Percentiles rank a stretch among this genome's conserved stretches.
These are phyloP conservation scores for Xanthoconium purpureum DNA, from an alignment of 768 basidiomycete species.

Conservation along the genomic window DNA sequence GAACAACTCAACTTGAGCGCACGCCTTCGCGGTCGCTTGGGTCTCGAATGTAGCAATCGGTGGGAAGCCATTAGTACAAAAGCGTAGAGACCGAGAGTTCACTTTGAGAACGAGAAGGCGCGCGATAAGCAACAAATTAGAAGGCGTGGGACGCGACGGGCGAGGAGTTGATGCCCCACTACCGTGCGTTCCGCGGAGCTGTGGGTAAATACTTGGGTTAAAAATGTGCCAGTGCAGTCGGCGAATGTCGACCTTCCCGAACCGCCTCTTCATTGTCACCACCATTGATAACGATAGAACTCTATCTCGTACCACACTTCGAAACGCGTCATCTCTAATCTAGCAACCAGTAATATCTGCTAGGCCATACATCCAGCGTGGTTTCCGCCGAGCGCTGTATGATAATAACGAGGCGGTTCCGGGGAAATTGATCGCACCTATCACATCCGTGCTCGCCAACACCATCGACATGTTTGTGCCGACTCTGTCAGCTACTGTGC, in stretches of 20 bases:
- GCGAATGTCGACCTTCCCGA: not conserved
- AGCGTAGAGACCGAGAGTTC: not conserved
- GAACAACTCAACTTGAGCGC: not conserved
- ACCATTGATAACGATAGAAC: not conserved
- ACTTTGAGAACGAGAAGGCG: not conserved
- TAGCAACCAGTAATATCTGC: not conserved
- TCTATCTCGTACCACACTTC: not conserved
- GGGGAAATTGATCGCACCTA: not conserved
- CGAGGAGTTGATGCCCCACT: not conserved
- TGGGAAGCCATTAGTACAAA: not conserved
- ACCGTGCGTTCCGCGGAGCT: constrained; percentile 3
- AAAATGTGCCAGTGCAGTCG: not conserved
- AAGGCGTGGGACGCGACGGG: constrained; percentile 5
- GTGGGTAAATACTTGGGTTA: not conserved
- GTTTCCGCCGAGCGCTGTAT: not conserved
- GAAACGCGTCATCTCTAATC: not conserved
- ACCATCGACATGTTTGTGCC: not conserved
- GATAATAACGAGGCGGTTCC: not conserved
- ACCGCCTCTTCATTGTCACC: not conserved
- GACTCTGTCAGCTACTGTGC: too few species aligned
- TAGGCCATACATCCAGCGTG: not conserved
- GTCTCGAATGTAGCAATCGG: not conserved
- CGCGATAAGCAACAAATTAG: not conserved
- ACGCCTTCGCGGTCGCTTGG: not conserved
- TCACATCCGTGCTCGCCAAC: not conserved